phyloP scores from a whole-genome alignment of 495 filamentous ascomycete species.

The Neohortaea acidophila region DNA sequence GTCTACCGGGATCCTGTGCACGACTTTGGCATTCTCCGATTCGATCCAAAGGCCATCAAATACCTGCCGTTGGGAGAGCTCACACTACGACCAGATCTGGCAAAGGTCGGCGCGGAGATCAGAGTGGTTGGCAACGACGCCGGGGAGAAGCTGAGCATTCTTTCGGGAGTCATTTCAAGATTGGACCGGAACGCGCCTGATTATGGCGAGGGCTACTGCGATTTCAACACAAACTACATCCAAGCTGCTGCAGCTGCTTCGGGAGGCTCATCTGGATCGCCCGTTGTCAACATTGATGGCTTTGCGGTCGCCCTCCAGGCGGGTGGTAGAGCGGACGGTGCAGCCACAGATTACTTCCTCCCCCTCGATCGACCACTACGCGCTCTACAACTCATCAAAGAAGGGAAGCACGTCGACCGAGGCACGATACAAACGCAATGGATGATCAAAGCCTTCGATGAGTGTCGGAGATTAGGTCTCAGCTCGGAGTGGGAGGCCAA shows the following conservation, averaged over 20 bases:
- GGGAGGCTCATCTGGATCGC: slow-evolving; percentile 91
- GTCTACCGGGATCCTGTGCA: slow-evolving; percentile 97
- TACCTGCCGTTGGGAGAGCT: slow-evolving; percentile 82
- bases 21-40: slow-evolving; percentile 93
- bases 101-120: slow-evolving; percentile 73
- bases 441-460: slow-evolving; percentile 92
- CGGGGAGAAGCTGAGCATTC: slow-evolving; percentile 94
- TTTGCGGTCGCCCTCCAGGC: slow-evolving; percentile 88
- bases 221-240: slow-evolving; percentile 99
- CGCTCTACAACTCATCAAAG: slow-evolving; percentile 71
- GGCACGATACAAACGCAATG: slow-evolving; percentile 98
- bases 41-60: slow-evolving; percentile 87
- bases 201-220: slow-evolving; percentile 95
- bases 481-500: slow-evolving; percentile 71
- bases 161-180: slow-evolving; percentile 92
- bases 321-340: slow-evolving; percentile 81
- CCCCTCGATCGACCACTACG: slow-evolving; percentile 78
- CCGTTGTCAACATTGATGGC: slow-evolving; percentile 90
- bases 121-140: slow-evolving; percentile 97
- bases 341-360: slow-evolving; percentile 95
- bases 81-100: slow-evolving; percentile 66
- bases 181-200: slow-evolving; percentile 93
- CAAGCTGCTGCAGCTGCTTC: slow-evolving; percentile 93
- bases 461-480: slow-evolving; percentile 82
- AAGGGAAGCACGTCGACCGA: slow-evolving; percentile 55